Percentiles rank a stretch among this genome's conserved stretches.
Evolutionary conservation across 805 yeast genomes (phyloP).

Genomic region (Suhomyces sp.): DNA sequence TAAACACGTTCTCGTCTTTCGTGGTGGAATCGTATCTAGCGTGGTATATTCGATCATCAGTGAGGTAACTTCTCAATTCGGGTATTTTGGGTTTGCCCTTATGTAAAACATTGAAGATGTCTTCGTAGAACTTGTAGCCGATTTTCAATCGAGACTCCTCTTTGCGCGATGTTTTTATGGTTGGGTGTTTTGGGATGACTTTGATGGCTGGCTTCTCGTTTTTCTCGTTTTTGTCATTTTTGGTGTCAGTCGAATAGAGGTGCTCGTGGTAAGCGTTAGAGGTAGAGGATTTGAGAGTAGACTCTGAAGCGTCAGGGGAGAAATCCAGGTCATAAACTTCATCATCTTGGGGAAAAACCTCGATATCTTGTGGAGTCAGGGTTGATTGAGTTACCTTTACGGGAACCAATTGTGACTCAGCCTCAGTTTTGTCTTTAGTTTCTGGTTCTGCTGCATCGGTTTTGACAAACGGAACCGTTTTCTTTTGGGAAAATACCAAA

Average conservation of each 20-base stretch:
- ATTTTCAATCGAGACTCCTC: constrained; percentile 11
- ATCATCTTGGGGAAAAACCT: neutral
- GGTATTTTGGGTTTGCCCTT: constrained; percentile 45
- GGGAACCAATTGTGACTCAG: neutral
- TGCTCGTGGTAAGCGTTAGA: neutral
- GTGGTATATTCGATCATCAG: constrained; percentile 49
- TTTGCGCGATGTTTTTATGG: neutral
- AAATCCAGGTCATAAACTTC: neutral
- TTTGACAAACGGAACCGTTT: constrained; percentile 12
- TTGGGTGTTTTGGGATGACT: neutral
- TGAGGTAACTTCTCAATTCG: constrained; percentile 41
- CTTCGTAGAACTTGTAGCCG: constrained; percentile 42
- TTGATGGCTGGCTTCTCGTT: neutral
- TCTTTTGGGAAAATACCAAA: constrained; percentile 1
- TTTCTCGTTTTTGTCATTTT: no score
- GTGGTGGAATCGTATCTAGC: constrained; percentile 43
- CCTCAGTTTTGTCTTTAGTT: neutral
- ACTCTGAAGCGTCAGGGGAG: neutral
- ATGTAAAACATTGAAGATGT: constrained; percentile 40
- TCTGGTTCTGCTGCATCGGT: neutral
- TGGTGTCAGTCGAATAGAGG: neutral
- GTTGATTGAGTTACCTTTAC: neutral
- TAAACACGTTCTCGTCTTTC: constrained; percentile 33
- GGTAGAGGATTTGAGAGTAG: neutral
- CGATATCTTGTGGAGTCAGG: neutral